phyloP scores from a whole-genome alignment of 441 rosid genomes.

The Sinapis alba region DNA sequence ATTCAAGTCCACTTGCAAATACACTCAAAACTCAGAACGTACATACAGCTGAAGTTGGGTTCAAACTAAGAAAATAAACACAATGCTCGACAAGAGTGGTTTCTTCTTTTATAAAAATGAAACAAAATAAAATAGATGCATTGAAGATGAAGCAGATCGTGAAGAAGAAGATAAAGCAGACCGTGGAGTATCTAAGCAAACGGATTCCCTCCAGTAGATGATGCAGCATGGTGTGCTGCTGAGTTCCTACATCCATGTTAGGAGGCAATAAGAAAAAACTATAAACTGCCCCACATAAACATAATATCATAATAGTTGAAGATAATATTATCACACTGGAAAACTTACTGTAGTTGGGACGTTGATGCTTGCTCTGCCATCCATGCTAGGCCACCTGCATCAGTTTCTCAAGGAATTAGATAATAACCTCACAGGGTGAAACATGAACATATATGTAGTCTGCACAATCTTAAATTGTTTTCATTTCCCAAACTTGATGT shows the following conservation, averaged over 20 bases:
- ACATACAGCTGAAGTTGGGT: not conserved
- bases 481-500: not conserved
- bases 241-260: slow-evolving; percentile 52
- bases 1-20: not conserved
- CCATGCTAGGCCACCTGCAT: slow-evolving; percentile 75
- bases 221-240: slow-evolving; percentile 71
- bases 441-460: not conserved
- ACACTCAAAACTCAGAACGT: not conserved
- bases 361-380: slow-evolving; percentile 62
- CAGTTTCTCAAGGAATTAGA: slow-evolving; percentile 26
- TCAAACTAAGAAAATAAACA: not conserved
- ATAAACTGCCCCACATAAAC: not conserved
- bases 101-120: not conserved
- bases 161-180: slow-evolving; percentile 4
- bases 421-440: not conserved
- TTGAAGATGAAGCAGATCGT: not conserved
- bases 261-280: not conserved
- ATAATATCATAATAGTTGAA: too few species aligned
- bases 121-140: not conserved
- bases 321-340: not conserved
- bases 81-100: not conserved
- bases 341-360: slow-evolving; percentile 72
- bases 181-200: slow-evolving; percentile 58
- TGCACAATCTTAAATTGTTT: not conserved
- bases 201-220: slow-evolving; percentile 84